phyloP scores from a whole-genome alignment of 202 grass and related monocot genomes.

The Digitaria exilis region DNA sequence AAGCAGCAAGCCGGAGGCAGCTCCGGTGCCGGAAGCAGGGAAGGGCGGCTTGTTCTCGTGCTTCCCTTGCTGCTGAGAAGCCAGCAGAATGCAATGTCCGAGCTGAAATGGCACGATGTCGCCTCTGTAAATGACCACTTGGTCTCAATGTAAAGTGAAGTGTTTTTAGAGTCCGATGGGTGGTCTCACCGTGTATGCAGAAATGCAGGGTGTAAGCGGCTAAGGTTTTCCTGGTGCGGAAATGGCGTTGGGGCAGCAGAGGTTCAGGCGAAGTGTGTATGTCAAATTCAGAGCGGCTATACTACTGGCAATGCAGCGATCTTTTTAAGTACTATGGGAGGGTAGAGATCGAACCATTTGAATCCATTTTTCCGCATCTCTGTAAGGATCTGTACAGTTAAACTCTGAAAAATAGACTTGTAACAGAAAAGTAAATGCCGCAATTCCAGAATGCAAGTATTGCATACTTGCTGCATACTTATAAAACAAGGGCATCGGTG shows the following conservation, averaged over 20 bases:
- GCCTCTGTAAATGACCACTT: background rate
- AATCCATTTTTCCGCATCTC: background rate
- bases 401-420: background rate
- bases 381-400: background rate
- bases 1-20: slow-evolving; percentile 30
- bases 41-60: slow-evolving; percentile 47
- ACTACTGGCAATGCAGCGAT: slow-evolving; percentile 9
- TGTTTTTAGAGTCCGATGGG: background rate
- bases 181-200: background rate
- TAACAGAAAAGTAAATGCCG: background rate
- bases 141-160: background rate
- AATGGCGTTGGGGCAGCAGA: slow-evolving; percentile 9
- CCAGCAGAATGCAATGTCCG: background rate
- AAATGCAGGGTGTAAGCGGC: background rate
- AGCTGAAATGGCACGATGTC: background rate
- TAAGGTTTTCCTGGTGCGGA: background rate
- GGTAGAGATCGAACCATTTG: background rate
- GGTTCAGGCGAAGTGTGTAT: background rate
- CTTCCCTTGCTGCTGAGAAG: slow-evolving; percentile 48
- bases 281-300: background rate
- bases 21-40: background rate
- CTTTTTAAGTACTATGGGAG: background rate
- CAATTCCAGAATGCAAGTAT: background rate
- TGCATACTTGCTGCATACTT: background rate
- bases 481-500: background rate